Conservation (phyloP, 164 flowering plant genomes). For the Houttuynia cordata region DNA sequence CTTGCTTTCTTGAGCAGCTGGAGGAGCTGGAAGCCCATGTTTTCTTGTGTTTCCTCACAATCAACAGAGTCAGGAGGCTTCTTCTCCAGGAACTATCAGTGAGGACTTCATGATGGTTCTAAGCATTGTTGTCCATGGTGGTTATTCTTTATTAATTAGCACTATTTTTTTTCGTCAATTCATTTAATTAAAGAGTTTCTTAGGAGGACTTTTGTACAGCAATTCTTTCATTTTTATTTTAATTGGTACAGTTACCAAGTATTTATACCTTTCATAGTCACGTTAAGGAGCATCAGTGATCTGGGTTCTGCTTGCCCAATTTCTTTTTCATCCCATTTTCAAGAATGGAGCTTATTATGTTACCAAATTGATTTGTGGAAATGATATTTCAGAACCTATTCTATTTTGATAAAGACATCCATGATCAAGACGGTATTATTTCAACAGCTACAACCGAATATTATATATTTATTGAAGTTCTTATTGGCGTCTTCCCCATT, state of each 20-base stretch:
- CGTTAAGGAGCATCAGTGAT: too few species aligned
- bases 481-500: not conserved
- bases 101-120: not conserved
- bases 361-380: not conserved
- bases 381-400: not conserved
- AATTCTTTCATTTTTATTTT: too few species aligned
- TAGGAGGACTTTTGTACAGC: not conserved
- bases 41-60: constrained; percentile 59
- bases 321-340: not conserved
- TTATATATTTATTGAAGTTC: not conserved
- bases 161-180: too few species aligned
- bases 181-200: not conserved
- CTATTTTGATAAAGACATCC: too few species aligned
- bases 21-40: constrained; percentile 71
- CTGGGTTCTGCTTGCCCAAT: too few species aligned
- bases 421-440: too few species aligned
- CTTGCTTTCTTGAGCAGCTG: constrained; percentile 47
- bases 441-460: not conserved
- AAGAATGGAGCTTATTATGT: not conserved
- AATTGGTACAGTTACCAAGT: not conserved
- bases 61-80: constrained; percentile 58
- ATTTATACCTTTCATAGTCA: too few species aligned
- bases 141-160: not conserved
- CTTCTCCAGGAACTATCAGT: constrained; percentile 28
- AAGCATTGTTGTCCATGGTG: not conserved